A percentile compares a stretch with the other conserved stretches of the same genome.
phyloP scores from a whole-genome alignment of 2,329 filamentous ascomycete species.

The Ophiocordyceps robertsii region DNA sequence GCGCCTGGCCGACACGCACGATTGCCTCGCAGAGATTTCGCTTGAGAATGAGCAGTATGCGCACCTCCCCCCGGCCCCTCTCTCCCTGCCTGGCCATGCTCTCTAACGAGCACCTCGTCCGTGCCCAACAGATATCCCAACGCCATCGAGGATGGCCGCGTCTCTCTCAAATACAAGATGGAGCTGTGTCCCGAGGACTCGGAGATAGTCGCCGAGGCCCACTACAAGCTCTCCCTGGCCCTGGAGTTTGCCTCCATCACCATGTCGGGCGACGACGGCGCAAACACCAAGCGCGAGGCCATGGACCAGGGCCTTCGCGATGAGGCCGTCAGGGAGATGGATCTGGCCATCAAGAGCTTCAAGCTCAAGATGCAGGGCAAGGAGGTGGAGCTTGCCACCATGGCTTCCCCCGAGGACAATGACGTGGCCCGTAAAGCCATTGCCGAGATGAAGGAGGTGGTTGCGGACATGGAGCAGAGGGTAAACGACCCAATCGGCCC shows the following conservation, averaged over 20 bases:
- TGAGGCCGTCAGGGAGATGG: constrained; percentile 58
- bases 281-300: constrained; percentile 29
- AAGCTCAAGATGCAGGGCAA: constrained; percentile 57
- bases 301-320: constrained; percentile 58
- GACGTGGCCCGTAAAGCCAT: constrained; percentile 50
- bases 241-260: constrained; percentile 85
- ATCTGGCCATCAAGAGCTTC: constrained; percentile 61
- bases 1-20: constrained; percentile 82
- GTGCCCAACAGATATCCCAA: constrained; percentile 49
- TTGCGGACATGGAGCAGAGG: constrained; percentile 65
- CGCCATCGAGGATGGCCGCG: constrained; percentile 72
- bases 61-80: background rate
- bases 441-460: constrained; percentile 61
- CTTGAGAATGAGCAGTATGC: constrained; percentile 75
- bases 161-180: constrained; percentile 65
- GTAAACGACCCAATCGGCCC: constrained; percentile 28
- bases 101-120: background rate
- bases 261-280: constrained; percentile 35
- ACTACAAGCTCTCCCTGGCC: constrained; percentile 91
- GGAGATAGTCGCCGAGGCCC: constrained; percentile 79
- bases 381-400: constrained; percentile 50
- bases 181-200: constrained; percentile 69
- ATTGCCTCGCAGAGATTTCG: constrained; percentile 91
- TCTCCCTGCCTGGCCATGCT: background rate
- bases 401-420: constrained; percentile 53